Evolutionary conservation across 2,329 filamentous ascomycete genomes (phyloP).

Genomic region (Plectosphaerella cucumerina): DNA sequence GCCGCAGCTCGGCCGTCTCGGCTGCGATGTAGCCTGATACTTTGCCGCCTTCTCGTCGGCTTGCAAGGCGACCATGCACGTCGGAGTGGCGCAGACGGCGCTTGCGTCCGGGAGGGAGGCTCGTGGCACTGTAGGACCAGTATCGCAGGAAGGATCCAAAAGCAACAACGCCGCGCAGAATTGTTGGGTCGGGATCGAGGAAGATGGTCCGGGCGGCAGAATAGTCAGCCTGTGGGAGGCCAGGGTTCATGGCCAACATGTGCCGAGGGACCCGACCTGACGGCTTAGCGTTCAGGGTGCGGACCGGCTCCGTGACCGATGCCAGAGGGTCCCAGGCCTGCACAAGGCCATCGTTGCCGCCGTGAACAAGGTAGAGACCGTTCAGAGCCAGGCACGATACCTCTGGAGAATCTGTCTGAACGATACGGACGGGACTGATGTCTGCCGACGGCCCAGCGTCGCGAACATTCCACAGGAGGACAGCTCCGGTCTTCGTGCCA

Average conservation of each 20-base stretch:
- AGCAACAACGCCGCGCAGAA: conserved; percentile 80
- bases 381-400: conserved; percentile 80
- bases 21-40: conserved; percentile 79
- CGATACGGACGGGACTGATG: conserved; percentile 70
- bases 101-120: conserved; percentile 72
- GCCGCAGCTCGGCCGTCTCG: conserved; percentile 76
- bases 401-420: conserved; percentile 86
- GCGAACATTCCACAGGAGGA: conserved; percentile 83
- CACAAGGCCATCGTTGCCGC: conserved; percentile 89
- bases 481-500: conserved; percentile 72
- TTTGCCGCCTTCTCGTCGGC: conserved; percentile 58
- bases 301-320: conserved; percentile 71
- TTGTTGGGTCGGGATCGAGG: conserved; percentile 82
- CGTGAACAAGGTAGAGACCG: conserved; percentile 84
- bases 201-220: conserved; percentile 79
- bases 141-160: conserved; percentile 85
- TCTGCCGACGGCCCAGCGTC: conserved; percentile 49
- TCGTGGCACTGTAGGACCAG: conserved; percentile 88
- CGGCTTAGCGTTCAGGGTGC: conserved; percentile 82
- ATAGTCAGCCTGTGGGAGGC: conserved; percentile 67
- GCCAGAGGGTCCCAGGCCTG: conserved; percentile 96
- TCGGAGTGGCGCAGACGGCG: conserved; percentile 70
- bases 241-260: conserved; percentile 46
- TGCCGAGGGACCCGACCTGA: conserved; percentile 78
- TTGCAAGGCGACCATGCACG: conserved; percentile 44